Evolutionary conservation across 768 basidiomycete genomes (phyloP), one percentile per base, ranked within the genome.

Genomic region (Tephrocybe rancida): DNA sequence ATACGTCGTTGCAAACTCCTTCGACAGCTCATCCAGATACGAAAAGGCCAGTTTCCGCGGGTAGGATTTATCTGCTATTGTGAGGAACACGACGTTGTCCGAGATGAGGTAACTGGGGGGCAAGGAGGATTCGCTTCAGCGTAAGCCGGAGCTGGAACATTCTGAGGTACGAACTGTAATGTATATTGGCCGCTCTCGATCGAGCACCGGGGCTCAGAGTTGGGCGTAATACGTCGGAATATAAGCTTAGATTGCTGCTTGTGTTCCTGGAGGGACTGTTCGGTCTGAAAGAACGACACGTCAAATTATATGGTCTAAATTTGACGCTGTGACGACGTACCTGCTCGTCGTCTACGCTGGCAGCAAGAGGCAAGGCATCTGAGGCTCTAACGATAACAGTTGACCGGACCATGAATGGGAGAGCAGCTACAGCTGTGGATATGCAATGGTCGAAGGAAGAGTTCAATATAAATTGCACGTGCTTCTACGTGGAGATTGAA

Each of bases 201-300:
- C 4, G 94, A 97, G 70, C 97, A 98, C 30, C 90, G 83, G 8
- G 95, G 94, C 69, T 99, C 97, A 19, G 92, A 87, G 70, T 98
- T 95, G 41, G 93, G 85, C 24, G 91, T 92, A 64, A 99, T 87
- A 34, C 97, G 86, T 55, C 95, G 83, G 69, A 98, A 98, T 63
- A 99, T 88, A 62, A 99, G 82, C 70, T 99, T 99, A 27, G 95
- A 86, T 69, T 99, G 96, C 62, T 98, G 96, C 69, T 99, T 99
- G 78, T 98, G 94, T 72, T 98, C 97, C 66, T 95, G 92, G 35
- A 99, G 76, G 51, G 88, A 81, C 67, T 90, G 88, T 71, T 98
- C 95, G 60, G 93, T 97, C 96, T 98, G 44, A 47, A 53, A 25
- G 43, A 39, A 41, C 39, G 59, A 46, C 56, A 57, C 58, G 63